These are phyloP conservation scores for Penicillium sp. DNA, from an alignment of 2,329 filamentous ascomycete species.

Conservation along the genomic window DNA sequence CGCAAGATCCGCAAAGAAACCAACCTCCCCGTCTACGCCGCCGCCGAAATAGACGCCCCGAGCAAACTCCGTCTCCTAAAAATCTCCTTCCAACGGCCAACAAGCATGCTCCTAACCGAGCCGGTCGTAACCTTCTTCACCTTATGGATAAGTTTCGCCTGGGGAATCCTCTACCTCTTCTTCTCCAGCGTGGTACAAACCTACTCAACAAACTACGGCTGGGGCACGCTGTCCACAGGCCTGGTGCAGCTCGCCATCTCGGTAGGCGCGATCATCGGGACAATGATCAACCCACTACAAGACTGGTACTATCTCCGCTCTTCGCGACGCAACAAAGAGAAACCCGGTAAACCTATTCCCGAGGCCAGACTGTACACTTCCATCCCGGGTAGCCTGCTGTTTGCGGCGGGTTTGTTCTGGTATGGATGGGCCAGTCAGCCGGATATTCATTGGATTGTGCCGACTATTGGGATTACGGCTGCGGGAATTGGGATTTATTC, in stretches of 20 bases:
- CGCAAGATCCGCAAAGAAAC: constrained; percentile 34
- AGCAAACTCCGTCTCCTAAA: constrained; percentile 23
- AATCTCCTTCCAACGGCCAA: constrained; percentile 35
- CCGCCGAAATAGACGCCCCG: constrained; percentile 16
- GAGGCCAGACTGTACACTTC: constrained; percentile 39
- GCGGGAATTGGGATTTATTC: constrained; percentile 37
- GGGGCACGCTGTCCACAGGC: constrained; percentile 29
- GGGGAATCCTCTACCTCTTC: constrained; percentile 40
- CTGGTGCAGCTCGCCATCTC: constrained; percentile 37
- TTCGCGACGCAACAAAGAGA: constrained; percentile 25
- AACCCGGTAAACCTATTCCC: constrained; percentile 34
- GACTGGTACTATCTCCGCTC: constrained; percentile 24
- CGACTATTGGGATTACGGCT: constrained; percentile 26
- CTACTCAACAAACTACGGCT: constrained; percentile 33
- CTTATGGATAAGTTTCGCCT: constrained; percentile 39
- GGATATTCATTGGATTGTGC: constrained; percentile 29
- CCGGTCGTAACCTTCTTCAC: constrained; percentile 40
- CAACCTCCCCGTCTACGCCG: constrained; percentile 23
- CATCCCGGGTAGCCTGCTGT: constrained; percentile 34
- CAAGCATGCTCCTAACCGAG: constrained; percentile 35
- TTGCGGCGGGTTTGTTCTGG: constrained; percentile 31
- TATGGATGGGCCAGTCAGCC: constrained; percentile 30
- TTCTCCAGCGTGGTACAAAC: constrained; percentile 37
- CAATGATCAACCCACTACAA: constrained; percentile 35
- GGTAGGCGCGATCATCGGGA: constrained; percentile 37